Base-by-base conservation (phyloP, 768 basidiomycete species). In the Leccinum disarticulatum region DNA sequence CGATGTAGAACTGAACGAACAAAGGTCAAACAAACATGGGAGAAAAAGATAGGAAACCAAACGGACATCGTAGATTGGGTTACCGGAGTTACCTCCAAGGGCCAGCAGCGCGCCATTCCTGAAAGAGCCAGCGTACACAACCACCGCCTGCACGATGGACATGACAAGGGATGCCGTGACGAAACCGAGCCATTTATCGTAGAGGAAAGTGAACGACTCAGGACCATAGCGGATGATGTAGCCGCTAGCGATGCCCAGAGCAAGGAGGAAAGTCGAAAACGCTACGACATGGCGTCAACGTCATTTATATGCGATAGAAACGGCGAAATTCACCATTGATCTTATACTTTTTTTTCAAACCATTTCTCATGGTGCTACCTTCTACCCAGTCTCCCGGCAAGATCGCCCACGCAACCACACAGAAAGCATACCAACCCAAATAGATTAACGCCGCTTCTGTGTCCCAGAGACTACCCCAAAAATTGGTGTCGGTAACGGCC, bases 131-230 rank as follows among this genome's bases (percentile, higher is more conserved):
- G 77, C 77, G 65, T 96, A 95, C 60, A 87, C 87, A 41, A 78
- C 84, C 43, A 84, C 58, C 0, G 84, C 91, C 75, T 97, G 96
- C 25, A 85, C 67, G 54, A 89, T 57, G 2, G 93, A 82, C 88
- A 94, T 93, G 60, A 87, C 60, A 31, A 95, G 64, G 2, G 94
- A 82, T 0, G 94, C 93, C 14, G 95, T 93, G 38, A 90, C 73
- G 60, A 99, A 85, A 49, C 94, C 94, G 50, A 95, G 75, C 88
- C 90, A 98, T 77, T 92, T 90, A 63, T 96, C 85, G 75, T 97
- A 94, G 61, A 97, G 70, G 76, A 93, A 93, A 1, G 94, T 93
- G 77, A 97, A 90, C 0, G 89, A 81, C 59, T 85, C 77, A 30
- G 88, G 86, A 1, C 97, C 97, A 62, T 80, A 83, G 57, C 86